Evolutionary conservation across 495 filamentous ascomycete species (phyloP).

Genomic region (Cercophora samala): DNA sequence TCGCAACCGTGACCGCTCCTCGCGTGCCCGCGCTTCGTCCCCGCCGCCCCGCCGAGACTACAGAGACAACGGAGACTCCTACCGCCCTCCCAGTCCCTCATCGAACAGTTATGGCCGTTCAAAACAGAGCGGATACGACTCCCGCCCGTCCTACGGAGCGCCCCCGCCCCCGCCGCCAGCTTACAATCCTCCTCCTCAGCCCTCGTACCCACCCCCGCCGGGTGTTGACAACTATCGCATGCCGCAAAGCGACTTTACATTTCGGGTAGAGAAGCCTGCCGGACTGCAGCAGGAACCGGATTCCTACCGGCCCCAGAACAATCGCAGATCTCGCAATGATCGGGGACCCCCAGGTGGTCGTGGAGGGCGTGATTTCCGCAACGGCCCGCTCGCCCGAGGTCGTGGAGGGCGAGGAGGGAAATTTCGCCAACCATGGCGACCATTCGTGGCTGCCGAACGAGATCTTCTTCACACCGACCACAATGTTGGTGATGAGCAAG

Average conservation of each 20-base stretch:
- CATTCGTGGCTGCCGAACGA: conserved; percentile 37
- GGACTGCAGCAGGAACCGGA: conserved; percentile 36
- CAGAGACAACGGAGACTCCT: not conserved
- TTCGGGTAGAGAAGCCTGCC: conserved; percentile 40
- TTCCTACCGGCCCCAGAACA: conserved; percentile 21
- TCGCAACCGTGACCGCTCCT: conserved; percentile 12
- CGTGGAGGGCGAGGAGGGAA: conserved; percentile 6
- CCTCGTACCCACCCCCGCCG: conserved; percentile 6
- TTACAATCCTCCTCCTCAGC: not conserved
- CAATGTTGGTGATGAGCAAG: conserved; percentile 32
- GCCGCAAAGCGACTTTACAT: conserved; percentile 47
- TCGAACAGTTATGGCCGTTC: conserved; percentile 15
- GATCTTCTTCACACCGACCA: conserved; percentile 39
- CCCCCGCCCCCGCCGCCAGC: conserved; percentile 9
- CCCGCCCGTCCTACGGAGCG: conserved; percentile 6
- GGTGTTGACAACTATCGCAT: conserved; percentile 28
- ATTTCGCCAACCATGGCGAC: conserved; percentile 16
- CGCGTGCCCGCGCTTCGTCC: not conserved
- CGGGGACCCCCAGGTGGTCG: not conserved
- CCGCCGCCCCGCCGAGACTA: not conserved
- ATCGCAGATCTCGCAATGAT: conserved; percentile 12
- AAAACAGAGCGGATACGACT: conserved; percentile 8
- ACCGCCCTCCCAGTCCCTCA: not conserved
- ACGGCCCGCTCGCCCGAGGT: not conserved
- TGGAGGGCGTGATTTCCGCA: not conserved